Base-by-base conservation (phyloP, 1,139 yeast species). In the Komagataea norvegica region DNA sequence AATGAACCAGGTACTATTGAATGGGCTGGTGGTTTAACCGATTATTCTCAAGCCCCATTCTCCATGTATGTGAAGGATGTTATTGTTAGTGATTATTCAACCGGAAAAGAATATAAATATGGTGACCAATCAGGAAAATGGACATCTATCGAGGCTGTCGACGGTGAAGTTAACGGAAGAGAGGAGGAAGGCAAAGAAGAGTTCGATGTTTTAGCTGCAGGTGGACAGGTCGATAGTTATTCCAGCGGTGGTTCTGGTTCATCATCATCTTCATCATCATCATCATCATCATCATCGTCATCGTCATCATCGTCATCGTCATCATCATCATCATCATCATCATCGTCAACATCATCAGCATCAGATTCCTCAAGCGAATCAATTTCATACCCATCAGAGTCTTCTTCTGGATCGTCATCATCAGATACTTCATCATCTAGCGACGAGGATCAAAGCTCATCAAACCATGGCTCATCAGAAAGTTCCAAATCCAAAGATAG, bases 21-120 rank as follows among this genome's bases (percentile, higher is more conserved):
- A 51, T 84, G 94, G 94, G 91, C 93, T 11, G 93, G 94, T 37
- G 94, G 94, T 36, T 47, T 49, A n/a, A 77, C 87, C 11, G 80
- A 83, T 57, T 82, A 74, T 55, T 48, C 71, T 11, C 52, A 70
- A 31, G 87, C 77, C 26, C 91, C 93, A 33, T 84, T 77, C 57
- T 58, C 77, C 26, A 84, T 84, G 85, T 56, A 70, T 47, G 72
- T 88, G 46, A 68, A 79, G 52, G 66, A 72, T 5, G 54, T 87
- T 29, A 60, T 70, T 29, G 85, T 84, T 14, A 65, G 77, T 25
- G 96, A 88, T 60, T 88, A 87, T 60, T 86, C 95, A 3, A 70
- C 86, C 14, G 96, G 96, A 30, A 54, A 70, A 1, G 70, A 71
- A 44, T 87, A 88, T 60, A 55, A 66, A 31, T 87, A 86, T 59